phyloP scores from a whole-genome alignment of 164 flowering plant genomes.

The Umbilicus rupestris region DNA sequence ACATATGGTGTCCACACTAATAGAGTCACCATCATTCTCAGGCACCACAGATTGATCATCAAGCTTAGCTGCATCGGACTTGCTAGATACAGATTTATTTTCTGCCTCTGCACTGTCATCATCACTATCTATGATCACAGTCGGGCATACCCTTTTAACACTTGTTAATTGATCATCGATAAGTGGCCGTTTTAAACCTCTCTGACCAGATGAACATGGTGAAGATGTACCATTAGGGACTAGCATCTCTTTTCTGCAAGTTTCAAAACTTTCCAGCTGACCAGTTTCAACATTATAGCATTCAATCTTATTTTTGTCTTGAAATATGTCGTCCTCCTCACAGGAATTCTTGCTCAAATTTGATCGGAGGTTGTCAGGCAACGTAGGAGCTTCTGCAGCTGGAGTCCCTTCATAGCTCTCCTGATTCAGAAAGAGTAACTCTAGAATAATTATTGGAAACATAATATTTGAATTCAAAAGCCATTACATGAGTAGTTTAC shows the following conservation, averaged over 20 bases:
- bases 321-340: conserved; percentile 11
- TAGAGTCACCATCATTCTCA: conserved; percentile 19
- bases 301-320: conserved; percentile 14
- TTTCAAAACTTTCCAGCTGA: conserved; percentile 16
- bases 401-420: conserved; percentile 14
- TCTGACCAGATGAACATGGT: conserved; percentile 21
- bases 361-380: conserved; percentile 12
- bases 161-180: conserved; percentile 27
- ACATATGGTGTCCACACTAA: conserved; percentile 13
- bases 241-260: conserved; percentile 17
- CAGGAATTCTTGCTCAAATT: conserved; percentile 11
- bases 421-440: conserved; percentile 16
- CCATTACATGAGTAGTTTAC: background rate
- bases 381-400: conserved; percentile 12
- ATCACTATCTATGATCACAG: conserved; percentile 43
- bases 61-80: conserved; percentile 10
- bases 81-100: conserved; percentile 17
- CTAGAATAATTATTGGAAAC: conserved; percentile 10
- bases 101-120: conserved; percentile 29
- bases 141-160: conserved; percentile 35
- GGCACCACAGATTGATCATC: conserved; percentile 18
- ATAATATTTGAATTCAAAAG: background rate
- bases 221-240: conserved; percentile 17
- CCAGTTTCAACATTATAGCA: conserved; percentile 15
- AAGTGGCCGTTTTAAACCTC: conserved; percentile 40